These are phyloP conservation scores for Thuidium tamariscinum DNA, from an alignment of 225 moss, liverwort and hornwort genomes.

Conservation along the genomic window DNA sequence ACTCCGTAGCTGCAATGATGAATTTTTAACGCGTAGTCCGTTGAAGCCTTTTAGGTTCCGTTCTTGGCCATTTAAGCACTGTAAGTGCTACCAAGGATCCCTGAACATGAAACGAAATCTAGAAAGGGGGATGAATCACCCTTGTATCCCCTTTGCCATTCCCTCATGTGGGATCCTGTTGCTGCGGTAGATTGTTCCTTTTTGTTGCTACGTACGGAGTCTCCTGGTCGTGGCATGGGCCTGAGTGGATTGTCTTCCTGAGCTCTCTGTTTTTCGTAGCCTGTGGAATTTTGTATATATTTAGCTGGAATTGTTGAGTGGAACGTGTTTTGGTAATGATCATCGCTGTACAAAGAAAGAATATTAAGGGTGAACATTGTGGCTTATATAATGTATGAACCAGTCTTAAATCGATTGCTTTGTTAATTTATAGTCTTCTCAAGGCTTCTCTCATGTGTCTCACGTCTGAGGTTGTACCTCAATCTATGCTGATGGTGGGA, in stretches of 20 bases:
- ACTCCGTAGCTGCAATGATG: not conserved
- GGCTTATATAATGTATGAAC: too few species aligned
- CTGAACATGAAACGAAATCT: not conserved
- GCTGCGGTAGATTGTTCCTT: not conserved
- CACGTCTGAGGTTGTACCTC: not conserved
- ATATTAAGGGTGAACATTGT: not conserved
- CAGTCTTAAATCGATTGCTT: not conserved
- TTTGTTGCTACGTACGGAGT: not conserved
- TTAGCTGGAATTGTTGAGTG: not conserved
- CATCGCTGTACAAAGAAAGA: not conserved
- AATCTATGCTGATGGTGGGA: not conserved
- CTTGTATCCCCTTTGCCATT: not conserved
- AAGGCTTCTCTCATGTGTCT: not conserved
- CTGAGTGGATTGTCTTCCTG: not conserved
- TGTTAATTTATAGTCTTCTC: not conserved
- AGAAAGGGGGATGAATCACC: not conserved
- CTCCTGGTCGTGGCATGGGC: not conserved
- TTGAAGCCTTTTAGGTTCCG: not conserved
- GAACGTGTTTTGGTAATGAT: not conserved
- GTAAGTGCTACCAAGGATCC: not conserved
- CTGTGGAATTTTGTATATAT: not conserved
- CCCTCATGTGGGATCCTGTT: not conserved
- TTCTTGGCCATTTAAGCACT: not conserved
- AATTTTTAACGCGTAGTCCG: not conserved
- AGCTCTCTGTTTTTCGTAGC: not conserved